These are phyloP conservation scores for Acanthamoeba royreba DNA, from an alignment of 208 protist species.

Conservation along the genomic window DNA sequence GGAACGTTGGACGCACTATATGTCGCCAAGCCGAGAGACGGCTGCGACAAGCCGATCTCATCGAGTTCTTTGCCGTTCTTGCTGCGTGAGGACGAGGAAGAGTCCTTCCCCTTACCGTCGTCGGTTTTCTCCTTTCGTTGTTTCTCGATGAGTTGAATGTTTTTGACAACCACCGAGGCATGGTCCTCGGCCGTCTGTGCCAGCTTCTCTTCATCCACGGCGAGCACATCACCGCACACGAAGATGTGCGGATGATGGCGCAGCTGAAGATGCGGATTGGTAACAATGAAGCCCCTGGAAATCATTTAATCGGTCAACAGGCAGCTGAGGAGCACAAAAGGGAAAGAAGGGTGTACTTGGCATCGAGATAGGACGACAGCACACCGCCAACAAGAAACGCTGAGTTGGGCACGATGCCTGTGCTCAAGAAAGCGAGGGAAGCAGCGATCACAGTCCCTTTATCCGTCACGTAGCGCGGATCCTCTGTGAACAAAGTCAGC, in stretches of 20 bases:
- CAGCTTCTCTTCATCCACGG: slow-evolving; percentile 63
- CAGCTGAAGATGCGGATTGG: not conserved
- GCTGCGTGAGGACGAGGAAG: not conserved
- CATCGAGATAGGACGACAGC: not conserved
- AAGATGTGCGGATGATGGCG: not conserved
- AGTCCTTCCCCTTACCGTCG: not conserved
- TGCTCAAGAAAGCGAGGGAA: slow-evolving; percentile 53
- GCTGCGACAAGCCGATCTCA: not conserved
- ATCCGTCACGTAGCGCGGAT: slow-evolving; percentile 46
- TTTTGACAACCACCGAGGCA: slow-evolving; percentile 36
- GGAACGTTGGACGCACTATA: not conserved
- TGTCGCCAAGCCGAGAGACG: not conserved
- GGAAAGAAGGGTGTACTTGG: not conserved
- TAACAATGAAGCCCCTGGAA: slow-evolving; percentile 36
- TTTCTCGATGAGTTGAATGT: slow-evolving; percentile 45
- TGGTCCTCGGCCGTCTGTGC: slow-evolving; percentile 56
- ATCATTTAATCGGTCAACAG: not conserved
- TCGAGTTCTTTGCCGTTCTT: not conserved
- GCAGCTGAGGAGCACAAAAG: not conserved
- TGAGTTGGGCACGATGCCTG: slow-evolving; percentile 57
- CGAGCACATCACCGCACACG: slow-evolving; percentile 53
- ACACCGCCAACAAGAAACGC: not conserved
- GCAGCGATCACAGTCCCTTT: slow-evolving; percentile 53
- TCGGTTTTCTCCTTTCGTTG: not conserved
- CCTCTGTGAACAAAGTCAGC: not conserved